These are phyloP conservation scores for Diaporthe aspalathi DNA, from an alignment of 2,329 filamentous ascomycete species.

Conservation along the genomic window DNA sequence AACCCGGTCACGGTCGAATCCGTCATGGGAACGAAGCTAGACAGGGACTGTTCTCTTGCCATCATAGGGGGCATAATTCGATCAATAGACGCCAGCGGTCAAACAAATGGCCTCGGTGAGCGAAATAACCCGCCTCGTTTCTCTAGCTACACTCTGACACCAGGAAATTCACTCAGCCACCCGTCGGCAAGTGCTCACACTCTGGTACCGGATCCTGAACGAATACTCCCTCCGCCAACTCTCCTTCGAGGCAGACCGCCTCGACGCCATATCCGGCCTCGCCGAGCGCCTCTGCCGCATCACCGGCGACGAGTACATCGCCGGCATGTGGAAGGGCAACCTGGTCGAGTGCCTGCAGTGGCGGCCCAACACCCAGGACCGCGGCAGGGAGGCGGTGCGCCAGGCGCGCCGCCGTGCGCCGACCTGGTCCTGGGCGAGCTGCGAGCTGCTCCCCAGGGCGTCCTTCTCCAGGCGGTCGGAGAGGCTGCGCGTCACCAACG, in stretches of 20 bases:
- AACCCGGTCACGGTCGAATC: slow-evolving; percentile 2
- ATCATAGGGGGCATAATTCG: slow-evolving; percentile 13
- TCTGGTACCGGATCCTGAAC: slow-evolving; percentile 24
- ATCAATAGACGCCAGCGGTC: not conserved
- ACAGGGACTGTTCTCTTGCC: slow-evolving; percentile 22
- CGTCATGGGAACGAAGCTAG: slow-evolving; percentile 1
- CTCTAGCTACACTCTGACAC: not conserved
- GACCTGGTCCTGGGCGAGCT: slow-evolving; percentile 30
- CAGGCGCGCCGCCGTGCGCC: slow-evolving; percentile 9
- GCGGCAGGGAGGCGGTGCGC: not conserved
- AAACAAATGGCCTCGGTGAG: not conserved
- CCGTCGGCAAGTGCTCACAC: not conserved
- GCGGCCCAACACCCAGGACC: not conserved
- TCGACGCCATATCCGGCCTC: slow-evolving; percentile 25
- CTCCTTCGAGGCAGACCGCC: slow-evolving; percentile 21
- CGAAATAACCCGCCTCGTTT: not conserved
- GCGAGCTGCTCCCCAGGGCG: slow-evolving; percentile 13
- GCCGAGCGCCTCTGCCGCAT: slow-evolving; percentile 4
- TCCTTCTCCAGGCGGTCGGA: not conserved
- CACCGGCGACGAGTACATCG: slow-evolving; percentile 10
- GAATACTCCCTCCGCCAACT: slow-evolving; percentile 25
- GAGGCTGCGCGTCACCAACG: slow-evolving; percentile 18
- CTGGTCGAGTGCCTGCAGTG: slow-evolving; percentile 26
- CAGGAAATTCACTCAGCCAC: not conserved
- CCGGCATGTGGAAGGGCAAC: slow-evolving; percentile 1